Conservation (phyloP, 2,329 filamentous ascomycete genomes). For the Penicillium griseofulvum region DNA sequence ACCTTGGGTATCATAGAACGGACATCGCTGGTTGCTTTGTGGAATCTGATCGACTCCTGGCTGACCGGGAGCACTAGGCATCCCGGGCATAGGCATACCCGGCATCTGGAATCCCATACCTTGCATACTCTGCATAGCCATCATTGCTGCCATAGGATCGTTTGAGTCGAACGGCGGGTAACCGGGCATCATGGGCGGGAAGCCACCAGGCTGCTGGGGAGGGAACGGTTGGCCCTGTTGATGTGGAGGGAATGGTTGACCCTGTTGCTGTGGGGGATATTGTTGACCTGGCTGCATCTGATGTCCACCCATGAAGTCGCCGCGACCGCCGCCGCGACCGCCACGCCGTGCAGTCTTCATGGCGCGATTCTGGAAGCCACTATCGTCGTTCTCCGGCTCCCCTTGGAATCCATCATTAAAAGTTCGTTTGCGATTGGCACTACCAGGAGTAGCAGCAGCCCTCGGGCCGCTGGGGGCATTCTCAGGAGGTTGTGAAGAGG, state of each 20-base stretch:
- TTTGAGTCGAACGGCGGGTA: conserved; percentile 55
- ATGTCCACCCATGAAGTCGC: conserved; percentile 39
- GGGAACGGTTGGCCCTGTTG: conserved; percentile 28
- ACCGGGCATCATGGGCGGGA: conserved; percentile 43
- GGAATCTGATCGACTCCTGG: conserved; percentile 28
- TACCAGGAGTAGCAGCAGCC: conserved; percentile 20
- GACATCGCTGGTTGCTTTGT: conserved; percentile 46
- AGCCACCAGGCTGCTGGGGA: conserved; percentile 28
- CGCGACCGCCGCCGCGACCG: conserved; percentile 42
- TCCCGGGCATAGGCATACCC: conserved; percentile 46
- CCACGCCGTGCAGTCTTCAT: conserved; percentile 47
- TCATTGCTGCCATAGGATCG: conserved; percentile 55
- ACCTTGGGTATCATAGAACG: conserved; percentile 59
- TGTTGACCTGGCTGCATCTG: conserved; percentile 24
- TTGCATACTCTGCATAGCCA: conserved; percentile 54
- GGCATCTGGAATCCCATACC: conserved; percentile 53
- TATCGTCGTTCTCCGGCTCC: conserved; percentile 44
- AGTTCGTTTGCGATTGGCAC: conserved; percentile 51
- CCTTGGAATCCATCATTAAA: conserved; percentile 51
- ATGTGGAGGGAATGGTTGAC: conserved; percentile 28
- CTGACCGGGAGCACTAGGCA: conserved; percentile 27
- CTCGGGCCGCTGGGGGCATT: conserved; percentile 25
- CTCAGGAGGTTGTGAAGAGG: conserved; percentile 22
- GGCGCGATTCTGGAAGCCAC: conserved; percentile 44
- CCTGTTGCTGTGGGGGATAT: conserved; percentile 26